A percentile compares a stretch with the other conserved stretches of the same genome.
Evolutionary conservation across 2,329 filamentous ascomycete genomes (phyloP).

Genomic region (Fusarium poae): DNA sequence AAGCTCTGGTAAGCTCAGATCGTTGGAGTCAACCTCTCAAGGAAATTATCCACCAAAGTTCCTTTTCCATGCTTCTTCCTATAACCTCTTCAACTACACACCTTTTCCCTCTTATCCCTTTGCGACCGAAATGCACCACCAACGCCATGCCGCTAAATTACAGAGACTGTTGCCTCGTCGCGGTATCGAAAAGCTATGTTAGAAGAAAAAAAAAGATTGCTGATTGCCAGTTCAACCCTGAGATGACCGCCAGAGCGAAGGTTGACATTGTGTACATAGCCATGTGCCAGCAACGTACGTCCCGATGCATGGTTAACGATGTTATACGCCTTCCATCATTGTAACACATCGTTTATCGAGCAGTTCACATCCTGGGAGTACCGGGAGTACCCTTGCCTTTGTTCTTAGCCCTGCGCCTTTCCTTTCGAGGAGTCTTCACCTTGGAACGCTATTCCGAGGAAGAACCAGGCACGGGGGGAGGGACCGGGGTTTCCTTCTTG

Average conservation of each 20-base stretch:
- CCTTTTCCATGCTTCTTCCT: not conserved
- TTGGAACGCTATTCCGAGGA: slow-evolving; percentile 43
- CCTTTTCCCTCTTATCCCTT: slow-evolving; percentile 25
- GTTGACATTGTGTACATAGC: not conserved
- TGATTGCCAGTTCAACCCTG: slow-evolving; percentile 8
- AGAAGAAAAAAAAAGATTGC: slow-evolving; percentile 34
- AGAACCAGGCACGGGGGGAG: slow-evolving; percentile 40
- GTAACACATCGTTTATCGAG: not conserved
- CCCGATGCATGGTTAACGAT: not conserved
- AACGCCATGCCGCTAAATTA: slow-evolving; percentile 49
- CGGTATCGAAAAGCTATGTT: slow-evolving; percentile 44
- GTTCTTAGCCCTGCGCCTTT: slow-evolving; percentile 1
- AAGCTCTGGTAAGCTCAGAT: not conserved
- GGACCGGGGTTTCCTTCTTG: slow-evolving; percentile 49
- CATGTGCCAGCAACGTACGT: not conserved
- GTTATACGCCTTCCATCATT: not conserved
- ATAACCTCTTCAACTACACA: slow-evolving; percentile 6
- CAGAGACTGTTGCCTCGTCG: slow-evolving; percentile 44
- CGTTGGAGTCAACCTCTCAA: not conserved
- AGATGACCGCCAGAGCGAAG: not conserved
- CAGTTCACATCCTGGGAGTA: not conserved
- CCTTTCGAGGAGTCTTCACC: slow-evolving; percentile 11
- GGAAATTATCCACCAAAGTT: not conserved
- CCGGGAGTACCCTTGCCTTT: not conserved
- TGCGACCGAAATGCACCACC: slow-evolving; percentile 44